Conservation (phyloP, 768 basidiomycete genomes). For the Mycena indigotica region DNA sequence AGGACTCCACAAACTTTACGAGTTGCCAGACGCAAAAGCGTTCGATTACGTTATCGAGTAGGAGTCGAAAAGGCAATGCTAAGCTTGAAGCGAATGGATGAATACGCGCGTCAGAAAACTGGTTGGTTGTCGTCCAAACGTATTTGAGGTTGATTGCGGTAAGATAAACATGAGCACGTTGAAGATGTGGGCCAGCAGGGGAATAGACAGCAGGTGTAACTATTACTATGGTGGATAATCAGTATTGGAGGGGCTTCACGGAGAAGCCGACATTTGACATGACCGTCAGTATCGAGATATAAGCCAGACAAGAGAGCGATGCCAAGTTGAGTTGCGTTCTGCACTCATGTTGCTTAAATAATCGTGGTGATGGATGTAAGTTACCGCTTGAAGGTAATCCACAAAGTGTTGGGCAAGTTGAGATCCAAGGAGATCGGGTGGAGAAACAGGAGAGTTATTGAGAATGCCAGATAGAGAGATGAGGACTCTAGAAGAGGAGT, state of each 20-base stretch:
- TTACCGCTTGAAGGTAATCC: conserved; percentile 53
- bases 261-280: conserved; percentile 39
- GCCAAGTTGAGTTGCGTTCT: conserved; percentile 66
- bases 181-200: conserved; percentile 8
- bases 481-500: conserved; percentile 50
- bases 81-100: conserved; percentile 59
- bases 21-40: conserved; percentile 62
- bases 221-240: conserved; percentile 18
- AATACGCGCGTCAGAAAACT: conserved; percentile 22
- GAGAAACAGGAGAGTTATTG: conserved; percentile 44
- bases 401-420: conserved; percentile 52
- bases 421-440: conserved; percentile 48
- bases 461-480: conserved; percentile 58
- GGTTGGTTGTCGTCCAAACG: conserved; percentile 32
- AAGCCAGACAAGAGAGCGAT: conserved; percentile 59
- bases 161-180: conserved; percentile 44
- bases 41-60: conserved; percentile 53
- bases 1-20: conserved; percentile 47
- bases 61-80: conserved; percentile 54
- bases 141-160: conserved; percentile 38
- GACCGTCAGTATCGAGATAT: conserved; percentile 47
- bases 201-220: conserved; percentile 30
- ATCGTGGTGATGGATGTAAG: conserved; percentile 11
- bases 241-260: conserved; percentile 1
- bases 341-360: conserved; percentile 3